phyloP scores from a whole-genome alignment of 176 grass and related monocot genomes.

The Microstegium vimineum region DNA sequence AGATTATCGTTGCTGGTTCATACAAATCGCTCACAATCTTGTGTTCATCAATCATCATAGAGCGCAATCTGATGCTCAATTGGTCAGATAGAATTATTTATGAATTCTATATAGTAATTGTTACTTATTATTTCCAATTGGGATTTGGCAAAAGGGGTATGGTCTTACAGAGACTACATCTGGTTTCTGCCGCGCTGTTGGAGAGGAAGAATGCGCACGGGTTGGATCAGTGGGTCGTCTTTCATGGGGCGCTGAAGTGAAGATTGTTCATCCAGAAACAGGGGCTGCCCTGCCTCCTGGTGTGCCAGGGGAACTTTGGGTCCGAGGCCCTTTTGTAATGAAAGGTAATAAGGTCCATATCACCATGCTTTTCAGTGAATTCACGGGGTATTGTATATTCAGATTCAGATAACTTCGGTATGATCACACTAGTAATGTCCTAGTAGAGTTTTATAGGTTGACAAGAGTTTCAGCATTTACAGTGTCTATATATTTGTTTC shows the following conservation, averaged over 20 bases:
- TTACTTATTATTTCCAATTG: no score
- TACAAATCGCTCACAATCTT: not conserved
- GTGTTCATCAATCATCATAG: no score
- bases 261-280: no score
- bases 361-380: not conserved
- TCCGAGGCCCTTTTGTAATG: conserved; percentile 47
- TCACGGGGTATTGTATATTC: no score
- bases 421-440: not conserved
- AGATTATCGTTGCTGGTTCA: no score
- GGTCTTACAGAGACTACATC: conserved; percentile 42
- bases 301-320: conserved; percentile 36
- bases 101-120: no score
- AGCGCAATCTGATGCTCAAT: no score
- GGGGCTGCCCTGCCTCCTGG: conserved; percentile 30
- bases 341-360: no score
- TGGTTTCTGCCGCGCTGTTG: conserved; percentile 23
- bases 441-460: not conserved
- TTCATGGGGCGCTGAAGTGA: conserved; percentile 24
- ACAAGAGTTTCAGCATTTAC: not conserved
- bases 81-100: no score
- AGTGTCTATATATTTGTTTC: not conserved
- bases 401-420: not conserved
- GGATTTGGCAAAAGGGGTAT: no score
- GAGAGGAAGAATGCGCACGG: conserved; percentile 1
- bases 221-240: conserved; percentile 41